Conservation (phyloP, 1,139 yeast genomes). For the Lodderomyces theae region DNA sequence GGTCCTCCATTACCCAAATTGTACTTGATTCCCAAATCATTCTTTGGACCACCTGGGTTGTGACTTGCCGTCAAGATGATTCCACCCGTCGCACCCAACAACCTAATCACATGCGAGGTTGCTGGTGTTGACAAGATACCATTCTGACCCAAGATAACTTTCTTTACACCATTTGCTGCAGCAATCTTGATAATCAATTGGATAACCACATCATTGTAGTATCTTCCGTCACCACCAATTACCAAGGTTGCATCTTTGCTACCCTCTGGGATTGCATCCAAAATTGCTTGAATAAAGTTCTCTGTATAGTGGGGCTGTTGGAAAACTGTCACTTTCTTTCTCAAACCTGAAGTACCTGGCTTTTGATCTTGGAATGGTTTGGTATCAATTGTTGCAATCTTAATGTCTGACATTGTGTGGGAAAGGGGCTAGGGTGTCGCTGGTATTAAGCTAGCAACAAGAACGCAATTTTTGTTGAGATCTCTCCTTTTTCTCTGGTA, state of each 20-base stretch:
- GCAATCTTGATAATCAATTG: slow-evolving; percentile 79
- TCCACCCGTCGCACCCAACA: slow-evolving; percentile 82
- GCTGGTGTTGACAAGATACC: slow-evolving; percentile 96
- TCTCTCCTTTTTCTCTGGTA: no score
- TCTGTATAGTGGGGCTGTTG: slow-evolving; percentile 82
- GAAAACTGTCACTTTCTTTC: slow-evolving; percentile 87
- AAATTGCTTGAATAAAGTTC: slow-evolving; percentile 85
- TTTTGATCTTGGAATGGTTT: slow-evolving; percentile 85
- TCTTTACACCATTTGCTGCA: slow-evolving; percentile 88
- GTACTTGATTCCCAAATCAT: slow-evolving; percentile 94
- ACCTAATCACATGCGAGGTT: slow-evolving; percentile 86
- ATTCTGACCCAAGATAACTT: slow-evolving; percentile 80
- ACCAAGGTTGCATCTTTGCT: slow-evolving; percentile 70
- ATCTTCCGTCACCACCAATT: slow-evolving; percentile 97
- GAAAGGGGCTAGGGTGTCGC: not conserved
- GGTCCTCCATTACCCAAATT: slow-evolving; percentile 96
- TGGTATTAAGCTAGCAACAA: no score
- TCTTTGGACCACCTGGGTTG: slow-evolving; percentile 96
- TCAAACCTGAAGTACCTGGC: slow-evolving; percentile 96
- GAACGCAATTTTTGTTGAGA: not conserved
- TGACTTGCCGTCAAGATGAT: slow-evolving; percentile 95
- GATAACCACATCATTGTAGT: slow-evolving; percentile 77
- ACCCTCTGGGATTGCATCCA: slow-evolving; percentile 91
- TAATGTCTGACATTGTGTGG: slow-evolving; percentile 10
- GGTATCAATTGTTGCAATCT: slow-evolving; percentile 46